Evolutionary conservation across 441 rosid genomes (phyloP), one percentile per base, ranked within the genome.

Genomic region (Gossypium schwendimanii): DNA sequence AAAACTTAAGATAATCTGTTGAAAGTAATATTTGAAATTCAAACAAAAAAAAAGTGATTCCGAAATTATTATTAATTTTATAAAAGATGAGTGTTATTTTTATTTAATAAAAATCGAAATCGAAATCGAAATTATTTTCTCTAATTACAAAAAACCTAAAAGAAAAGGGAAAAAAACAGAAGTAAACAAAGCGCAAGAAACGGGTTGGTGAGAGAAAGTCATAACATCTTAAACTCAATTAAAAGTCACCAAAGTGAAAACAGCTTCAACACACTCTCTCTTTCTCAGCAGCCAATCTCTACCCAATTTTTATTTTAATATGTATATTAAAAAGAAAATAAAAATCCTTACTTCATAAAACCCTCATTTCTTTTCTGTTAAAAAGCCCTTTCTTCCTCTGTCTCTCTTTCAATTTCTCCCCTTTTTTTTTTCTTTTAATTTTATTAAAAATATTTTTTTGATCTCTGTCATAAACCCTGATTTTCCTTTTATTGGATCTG

Each of bases 401-500:
- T 28, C 4, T 62, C 24, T 15, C 11, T 31, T 31, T 0, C 44
- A 61, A 31, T 21, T 4, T 10, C 44, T 47, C 14, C 53, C 44
- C 4, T 14, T 50, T 33, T 28, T 3, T 4, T 54, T 55, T 5
- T 6, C 28, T 33, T 70, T 58, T 14, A 57, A 11, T 70, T 57
- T 21, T 20, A 18, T 14, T 39, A 33, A 17, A 39, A 17, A 98
- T 86, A 23, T 4, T 21, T 44, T 58, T 17, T 6, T 47, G 44
- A 63, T 73, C 76, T 64, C 28, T 63, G 47, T 10, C 33, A 24
- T 21, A 36, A 3, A 36, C 39, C 71, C 58, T 73, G 17, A 21
- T 26, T 45, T 47, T 3, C 33, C 28, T 28, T 49, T 49, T 26
- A 50, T 53, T 73, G 76, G 76, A 73, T 73, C 76, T 73, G 47